Evolutionary conservation across 2,329 filamentous ascomycete species (phyloP), one percentile per base, ranked within the genome.

Genomic region (Monilinia fructigena): DNA sequence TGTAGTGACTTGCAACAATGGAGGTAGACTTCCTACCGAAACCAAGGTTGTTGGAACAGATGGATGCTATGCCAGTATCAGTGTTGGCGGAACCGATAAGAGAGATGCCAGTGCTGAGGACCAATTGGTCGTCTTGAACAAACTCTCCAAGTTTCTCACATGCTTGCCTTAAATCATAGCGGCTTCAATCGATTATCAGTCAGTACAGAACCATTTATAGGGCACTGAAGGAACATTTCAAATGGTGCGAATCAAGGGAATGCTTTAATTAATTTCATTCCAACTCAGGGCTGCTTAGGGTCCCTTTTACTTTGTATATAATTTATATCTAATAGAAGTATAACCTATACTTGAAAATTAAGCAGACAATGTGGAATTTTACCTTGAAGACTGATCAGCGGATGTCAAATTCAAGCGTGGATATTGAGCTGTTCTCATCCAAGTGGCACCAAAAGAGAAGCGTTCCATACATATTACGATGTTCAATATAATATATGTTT

Each of bases 41-140:
- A 50, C 45, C 4, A 26, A 4, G 6, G 58, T 61, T 18, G 45
- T 61, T 23, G 58, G 58, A 40, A 61, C 58, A 1, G n/a, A 38
- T 20, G 58, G 58, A 38, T 61, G 58, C 31, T 50, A 61, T 61
- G 58, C n/a, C n/a, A 61, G 58, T 61, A 61, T 61, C n/a, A 61
- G 58, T 52, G 20, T 61, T 50, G 58, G 58, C 40, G 58, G 58
- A 61, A 61, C 58, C 10, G 38, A 61, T 10, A 61, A 61, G 58
- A 61, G 58, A 26, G 58, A 61, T 40, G 31, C 45, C 12, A 61
- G n/a, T 26, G 58, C 58, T 38, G 14, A n/a, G 3, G 50, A 61
- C 58, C 58, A 61, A 61, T 31, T 45, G 31, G 14, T 38, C 14
- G 31, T 61, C 14, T 61, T 61, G 31, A 50, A n/a, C 4, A 61